Percentiles rank a stretch among this genome's conserved stretches.
phyloP scores from a whole-genome alignment of 176 grass and related monocot species.

The Pharus latifolius region DNA sequence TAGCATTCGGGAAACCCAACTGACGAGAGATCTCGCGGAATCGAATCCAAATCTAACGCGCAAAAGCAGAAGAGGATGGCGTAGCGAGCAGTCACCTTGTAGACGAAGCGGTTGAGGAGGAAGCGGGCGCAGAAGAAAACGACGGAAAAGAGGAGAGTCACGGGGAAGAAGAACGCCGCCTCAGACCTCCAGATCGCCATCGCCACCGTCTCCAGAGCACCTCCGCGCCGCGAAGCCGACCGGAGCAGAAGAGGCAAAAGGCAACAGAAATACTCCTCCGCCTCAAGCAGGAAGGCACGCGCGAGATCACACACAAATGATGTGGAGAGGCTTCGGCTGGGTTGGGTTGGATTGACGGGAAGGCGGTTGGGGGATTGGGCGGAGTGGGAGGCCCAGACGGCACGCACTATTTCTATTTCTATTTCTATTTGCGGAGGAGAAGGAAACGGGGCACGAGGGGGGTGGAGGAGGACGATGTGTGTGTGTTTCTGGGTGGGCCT shows the following conservation, averaged over 20 bases:
- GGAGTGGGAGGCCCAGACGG: slow-evolving; percentile 15
- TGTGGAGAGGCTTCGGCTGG: too few species aligned
- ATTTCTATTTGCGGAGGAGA: neutral
- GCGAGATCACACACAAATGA: slow-evolving; percentile 14
- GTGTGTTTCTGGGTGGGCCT: neutral
- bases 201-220: neutral
- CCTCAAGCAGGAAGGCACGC: neutral
- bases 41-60: slow-evolving; percentile 26
- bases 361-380: neutral
- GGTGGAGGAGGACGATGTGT: neutral
- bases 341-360: neutral
- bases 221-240: neutral
- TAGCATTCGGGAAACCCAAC: neutral
- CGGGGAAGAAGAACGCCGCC: slow-evolving; percentile 7
- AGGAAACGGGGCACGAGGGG: neutral
- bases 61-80: too few species aligned
- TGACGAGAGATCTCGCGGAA: slow-evolving; percentile 27
- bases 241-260: too few species aligned
- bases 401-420: neutral
- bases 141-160: slow-evolving; percentile 46
- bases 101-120: slow-evolving; percentile 74
- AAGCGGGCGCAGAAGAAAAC: slow-evolving; percentile 68
- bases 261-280: too few species aligned
- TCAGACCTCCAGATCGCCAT: slow-evolving; percentile 17
- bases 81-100: slow-evolving; percentile 55